Evolutionary conservation across 331 rosid genomes (phyloP).

Genomic region (Pyrus hybrid): DNA sequence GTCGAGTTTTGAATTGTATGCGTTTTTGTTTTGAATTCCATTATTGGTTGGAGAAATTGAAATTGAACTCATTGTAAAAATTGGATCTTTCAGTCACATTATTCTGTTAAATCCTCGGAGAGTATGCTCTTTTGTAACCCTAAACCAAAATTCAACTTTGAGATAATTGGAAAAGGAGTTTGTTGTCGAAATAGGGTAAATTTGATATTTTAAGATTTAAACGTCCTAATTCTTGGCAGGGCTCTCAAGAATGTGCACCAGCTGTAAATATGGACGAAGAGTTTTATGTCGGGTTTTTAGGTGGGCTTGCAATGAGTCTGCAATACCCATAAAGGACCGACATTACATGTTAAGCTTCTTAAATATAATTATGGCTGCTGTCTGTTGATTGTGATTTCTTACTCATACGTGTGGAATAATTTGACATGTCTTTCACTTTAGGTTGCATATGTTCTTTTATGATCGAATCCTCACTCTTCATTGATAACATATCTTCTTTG

Average conservation of each 20-base stretch:
- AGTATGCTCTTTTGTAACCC: not conserved
- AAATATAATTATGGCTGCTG: not conserved
- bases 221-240: constrained; percentile 90
- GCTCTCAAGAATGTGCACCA: constrained; percentile 50
- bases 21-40: not conserved
- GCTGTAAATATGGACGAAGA: constrained; percentile 84
- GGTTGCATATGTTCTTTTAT: not conserved
- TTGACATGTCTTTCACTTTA: not conserved
- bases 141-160: not conserved
- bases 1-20: not conserved
- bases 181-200: not conserved
- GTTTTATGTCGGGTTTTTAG: constrained; percentile 46
- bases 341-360: constrained; percentile 4
- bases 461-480: not conserved
- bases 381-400: not conserved
- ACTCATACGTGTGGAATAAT: not conserved
- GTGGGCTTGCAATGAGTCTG: constrained; percentile 45
- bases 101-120: not conserved
- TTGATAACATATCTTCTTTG: not conserved
- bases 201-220: not conserved
- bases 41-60: not conserved
- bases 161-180: not conserved
- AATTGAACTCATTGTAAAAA: not conserved
- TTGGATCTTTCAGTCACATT: not conserved
- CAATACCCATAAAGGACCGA: constrained; percentile 47